Conservation (phyloP, 1,139 yeast species). For the Starmera stellimalicola region DNA sequence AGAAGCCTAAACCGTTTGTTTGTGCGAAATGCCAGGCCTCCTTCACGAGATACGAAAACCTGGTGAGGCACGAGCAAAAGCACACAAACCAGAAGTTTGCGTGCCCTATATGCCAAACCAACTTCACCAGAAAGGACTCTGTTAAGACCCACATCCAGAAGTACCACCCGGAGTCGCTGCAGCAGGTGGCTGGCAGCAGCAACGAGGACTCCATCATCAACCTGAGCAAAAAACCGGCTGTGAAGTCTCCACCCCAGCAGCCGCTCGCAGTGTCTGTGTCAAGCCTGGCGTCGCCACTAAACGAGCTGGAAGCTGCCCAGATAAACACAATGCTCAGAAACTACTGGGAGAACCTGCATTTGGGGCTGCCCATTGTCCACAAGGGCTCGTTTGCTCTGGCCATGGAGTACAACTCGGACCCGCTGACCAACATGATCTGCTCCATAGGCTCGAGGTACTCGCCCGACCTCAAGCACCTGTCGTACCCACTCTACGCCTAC, state of each 20-base stretch:
- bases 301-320: neutral
- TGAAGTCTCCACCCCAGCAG: neutral
- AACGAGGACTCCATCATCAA: neutral
- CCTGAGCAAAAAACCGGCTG: neutral
- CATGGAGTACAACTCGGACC: neutral
- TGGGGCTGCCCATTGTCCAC: neutral
- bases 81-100: neutral
- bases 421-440: neutral
- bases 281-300: neutral
- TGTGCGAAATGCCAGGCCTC: neutral
- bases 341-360: conserved; percentile 2
- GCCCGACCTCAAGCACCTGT: neutral
- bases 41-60: conserved; percentile 1
- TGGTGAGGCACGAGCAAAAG: conserved; percentile 1
- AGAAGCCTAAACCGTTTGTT: neutral
- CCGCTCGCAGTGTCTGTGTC: neutral
- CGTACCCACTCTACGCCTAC: neutral
- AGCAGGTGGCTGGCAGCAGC: too few species aligned
- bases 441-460: neutral
- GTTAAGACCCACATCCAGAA: neutral
- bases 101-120: neutral
- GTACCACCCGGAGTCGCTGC: neutral
- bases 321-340: neutral
- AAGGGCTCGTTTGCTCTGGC: neutral
- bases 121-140: conserved; percentile 1